Conservation (phyloP, 345 rosid species). For the Excoecaria cochinchinensis region DNA sequence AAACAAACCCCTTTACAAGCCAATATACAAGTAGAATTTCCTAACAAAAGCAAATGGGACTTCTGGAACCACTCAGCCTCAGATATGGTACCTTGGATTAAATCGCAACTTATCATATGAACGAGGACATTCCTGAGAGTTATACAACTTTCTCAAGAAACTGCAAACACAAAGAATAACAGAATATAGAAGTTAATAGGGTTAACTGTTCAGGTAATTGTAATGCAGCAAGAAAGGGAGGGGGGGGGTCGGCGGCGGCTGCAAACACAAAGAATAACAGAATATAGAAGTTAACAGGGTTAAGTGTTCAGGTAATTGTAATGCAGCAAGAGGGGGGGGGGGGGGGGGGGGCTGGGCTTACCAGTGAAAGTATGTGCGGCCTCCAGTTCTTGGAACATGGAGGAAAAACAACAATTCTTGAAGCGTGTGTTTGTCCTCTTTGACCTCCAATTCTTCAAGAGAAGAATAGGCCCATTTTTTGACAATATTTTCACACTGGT, state of each 20-base stretch:
- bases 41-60: too few relatives aligned
- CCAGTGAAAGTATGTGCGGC: conserved; percentile 93
- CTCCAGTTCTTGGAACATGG: conserved; percentile 96
- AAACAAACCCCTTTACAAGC: background rate
- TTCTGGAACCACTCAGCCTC: background rate
- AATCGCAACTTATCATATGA: conserved; percentile 90
- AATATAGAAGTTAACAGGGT: conserved; percentile 13
- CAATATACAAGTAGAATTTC: background rate
- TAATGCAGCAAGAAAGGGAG: conserved; percentile 9
- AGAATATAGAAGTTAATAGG: conserved; percentile 15
- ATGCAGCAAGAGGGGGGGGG: too few relatives aligned
- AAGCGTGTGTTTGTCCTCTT: conserved; percentile 60
- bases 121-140: conserved; percentile 76
- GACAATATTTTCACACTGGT: conserved; percentile 62
- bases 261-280: conserved; percentile 30
- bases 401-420: conserved; percentile 83
- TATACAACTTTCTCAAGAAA: conserved; percentile 80
- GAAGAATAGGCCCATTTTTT: conserved; percentile 67
- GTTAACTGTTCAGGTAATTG: background rate
- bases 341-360: too few relatives aligned
- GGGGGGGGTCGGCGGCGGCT: too few relatives aligned
- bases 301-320: background rate
- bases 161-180: conserved; percentile 43
- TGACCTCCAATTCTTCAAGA: conserved; percentile 39
- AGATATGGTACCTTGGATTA: conserved; percentile 67